phyloP scores from a whole-genome alignment of 2,329 filamentous ascomycete genomes.

The Venturia effusa region DNA sequence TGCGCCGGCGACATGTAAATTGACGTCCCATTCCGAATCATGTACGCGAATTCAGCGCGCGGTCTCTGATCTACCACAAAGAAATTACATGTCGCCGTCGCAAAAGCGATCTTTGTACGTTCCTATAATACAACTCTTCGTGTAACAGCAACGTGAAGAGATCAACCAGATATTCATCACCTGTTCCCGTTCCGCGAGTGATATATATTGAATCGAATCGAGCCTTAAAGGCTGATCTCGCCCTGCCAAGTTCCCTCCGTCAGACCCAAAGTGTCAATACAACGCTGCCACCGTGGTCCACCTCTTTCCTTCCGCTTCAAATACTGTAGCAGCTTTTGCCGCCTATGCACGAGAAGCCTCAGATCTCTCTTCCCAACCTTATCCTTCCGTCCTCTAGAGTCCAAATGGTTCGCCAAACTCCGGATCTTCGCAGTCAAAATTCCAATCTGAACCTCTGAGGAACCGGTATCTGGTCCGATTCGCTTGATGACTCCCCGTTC shows the following conservation, averaged over 20 bases:
- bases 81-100: no score
- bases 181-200: background rate
- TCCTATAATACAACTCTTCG: background rate
- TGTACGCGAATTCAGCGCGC: no score
- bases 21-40: no score
- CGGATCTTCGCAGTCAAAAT: slow-evolving; percentile 92
- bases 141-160: background rate
- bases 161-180: background rate
- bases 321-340: slow-evolving; percentile 83
- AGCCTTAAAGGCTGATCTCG: slow-evolving; percentile 64
- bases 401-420: slow-evolving; percentile 61
- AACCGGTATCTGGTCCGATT: slow-evolving; percentile 86
- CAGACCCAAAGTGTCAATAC: slow-evolving; percentile 75
- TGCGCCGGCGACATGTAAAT: no score
- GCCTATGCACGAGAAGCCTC: slow-evolving; percentile 70
- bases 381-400: slow-evolving; percentile 65
- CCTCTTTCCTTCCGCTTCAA: slow-evolving; percentile 83
- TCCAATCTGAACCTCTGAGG: slow-evolving; percentile 93
- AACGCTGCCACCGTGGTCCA: slow-evolving; percentile 77
- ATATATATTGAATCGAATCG: background rate
- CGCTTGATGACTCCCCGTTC: slow-evolving; percentile 31
- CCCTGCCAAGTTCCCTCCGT: slow-evolving; percentile 82
- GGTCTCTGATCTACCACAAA: no score
- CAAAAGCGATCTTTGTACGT: background rate
- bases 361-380: slow-evolving; percentile 92